phyloP scores from a whole-genome alignment of 2,329 filamentous ascomycete genomes.

The Pseudonectria buxi region DNA sequence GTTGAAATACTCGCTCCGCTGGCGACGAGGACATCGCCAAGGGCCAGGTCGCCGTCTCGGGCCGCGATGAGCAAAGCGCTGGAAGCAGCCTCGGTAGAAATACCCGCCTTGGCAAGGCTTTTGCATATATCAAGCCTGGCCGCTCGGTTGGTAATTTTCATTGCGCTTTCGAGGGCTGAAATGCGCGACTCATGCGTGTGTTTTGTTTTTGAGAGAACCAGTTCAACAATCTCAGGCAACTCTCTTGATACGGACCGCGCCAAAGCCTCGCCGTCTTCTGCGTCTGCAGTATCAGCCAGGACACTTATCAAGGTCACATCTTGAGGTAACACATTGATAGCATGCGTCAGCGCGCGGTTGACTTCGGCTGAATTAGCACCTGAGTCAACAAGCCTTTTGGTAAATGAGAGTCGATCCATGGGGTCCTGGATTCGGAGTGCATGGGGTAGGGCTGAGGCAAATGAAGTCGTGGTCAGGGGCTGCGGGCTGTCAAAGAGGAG shows the following conservation, averaged over 20 bases:
- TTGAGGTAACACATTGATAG: constrained; percentile 40
- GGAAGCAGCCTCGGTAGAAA: constrained; percentile 39
- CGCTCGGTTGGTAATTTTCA: constrained; percentile 33
- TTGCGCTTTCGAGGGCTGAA: constrained; percentile 36
- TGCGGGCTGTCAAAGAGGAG: constrained; percentile 36
- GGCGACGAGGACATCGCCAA: constrained; percentile 44
- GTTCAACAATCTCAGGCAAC: constrained; percentile 37
- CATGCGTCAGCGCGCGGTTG: constrained; percentile 45
- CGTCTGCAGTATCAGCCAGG: constrained; percentile 41
- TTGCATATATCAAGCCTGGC: constrained; percentile 38
- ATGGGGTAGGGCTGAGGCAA: constrained; percentile 45
- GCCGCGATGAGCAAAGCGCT: constrained; percentile 45
- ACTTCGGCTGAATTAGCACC: constrained; percentile 42
- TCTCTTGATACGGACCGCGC: constrained; percentile 39
- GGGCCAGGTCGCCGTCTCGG: constrained; percentile 44
- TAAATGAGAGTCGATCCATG: constrained; percentile 45
- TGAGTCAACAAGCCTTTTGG: constrained; percentile 42
- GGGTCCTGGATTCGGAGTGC: constrained; percentile 44
- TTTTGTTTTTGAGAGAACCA: constrained; percentile 34
- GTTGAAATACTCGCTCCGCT: constrained; percentile 46
- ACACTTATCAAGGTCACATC: constrained; percentile 43
- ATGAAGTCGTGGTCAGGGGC: constrained; percentile 34
- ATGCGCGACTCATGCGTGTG: constrained; percentile 34
- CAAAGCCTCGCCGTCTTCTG: constrained; percentile 43
- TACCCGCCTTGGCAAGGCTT: constrained; percentile 39